phyloP scores from a whole-genome alignment of 140 eudicot genomes.

The Flaveria floridana region DNA sequence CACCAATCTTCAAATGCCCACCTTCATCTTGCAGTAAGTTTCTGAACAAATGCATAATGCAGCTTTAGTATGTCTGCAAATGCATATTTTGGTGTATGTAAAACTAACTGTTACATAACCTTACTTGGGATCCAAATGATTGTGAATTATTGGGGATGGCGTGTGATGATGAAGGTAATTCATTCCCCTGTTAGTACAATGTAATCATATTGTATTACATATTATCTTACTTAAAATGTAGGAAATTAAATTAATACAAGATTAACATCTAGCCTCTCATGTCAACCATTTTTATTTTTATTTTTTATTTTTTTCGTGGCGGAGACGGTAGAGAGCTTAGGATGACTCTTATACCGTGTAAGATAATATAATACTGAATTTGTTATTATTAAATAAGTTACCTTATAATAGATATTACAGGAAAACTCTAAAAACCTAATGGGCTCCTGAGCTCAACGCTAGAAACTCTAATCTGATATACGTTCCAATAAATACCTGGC shows the following conservation, averaged over 20 bases:
- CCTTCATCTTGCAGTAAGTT: slow-evolving; percentile 72
- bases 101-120: slow-evolving; percentile 10
- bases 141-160: slow-evolving; percentile 66
- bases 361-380: too few species aligned
- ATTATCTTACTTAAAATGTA: background rate
- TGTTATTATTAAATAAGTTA: too few species aligned
- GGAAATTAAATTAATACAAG: background rate
- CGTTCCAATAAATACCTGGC: slow-evolving; percentile 43
- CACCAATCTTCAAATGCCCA: slow-evolving; percentile 73
- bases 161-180: slow-evolving; percentile 68
- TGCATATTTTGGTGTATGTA: background rate
- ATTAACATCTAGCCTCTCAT: too few species aligned
- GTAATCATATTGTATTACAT: background rate
- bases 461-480: background rate
- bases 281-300: too few species aligned
- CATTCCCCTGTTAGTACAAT: slow-evolving; percentile 56
- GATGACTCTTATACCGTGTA: too few species aligned
- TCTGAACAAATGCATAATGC: slow-evolving; percentile 33
- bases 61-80: background rate
- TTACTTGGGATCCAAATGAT: slow-evolving; percentile 61
- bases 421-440: background rate
- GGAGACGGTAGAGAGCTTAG: too few species aligned
- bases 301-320: too few species aligned
- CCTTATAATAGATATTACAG: background rate
- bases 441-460: background rate